Conservation (phyloP, 495 filamentous ascomycete genomes). For the Evansstolkia leycettana region DNA sequence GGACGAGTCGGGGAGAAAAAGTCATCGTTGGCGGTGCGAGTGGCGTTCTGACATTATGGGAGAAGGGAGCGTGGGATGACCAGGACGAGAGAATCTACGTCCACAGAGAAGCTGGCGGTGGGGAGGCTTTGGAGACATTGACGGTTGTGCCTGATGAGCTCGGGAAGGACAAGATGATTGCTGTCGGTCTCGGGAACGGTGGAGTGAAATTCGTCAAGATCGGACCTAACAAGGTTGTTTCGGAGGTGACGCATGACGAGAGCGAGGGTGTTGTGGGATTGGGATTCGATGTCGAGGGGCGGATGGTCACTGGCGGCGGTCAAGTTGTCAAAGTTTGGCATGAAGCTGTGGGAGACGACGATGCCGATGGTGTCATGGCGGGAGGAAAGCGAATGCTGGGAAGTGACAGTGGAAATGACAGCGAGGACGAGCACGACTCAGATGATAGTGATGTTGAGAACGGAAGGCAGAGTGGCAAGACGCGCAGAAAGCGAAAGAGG, state of each 20-base stretch:
- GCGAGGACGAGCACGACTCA: constrained; percentile 25
- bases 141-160: constrained; percentile 52
- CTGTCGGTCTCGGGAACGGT: constrained; percentile 68
- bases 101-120: constrained; percentile 38
- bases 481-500: constrained; percentile 47
- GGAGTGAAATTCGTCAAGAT: constrained; percentile 41
- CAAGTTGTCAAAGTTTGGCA: constrained; percentile 77
- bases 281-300: constrained; percentile 68
- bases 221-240: constrained; percentile 45
- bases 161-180: constrained; percentile 54
- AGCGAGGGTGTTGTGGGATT: constrained; percentile 68
- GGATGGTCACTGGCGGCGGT: constrained; percentile 80
- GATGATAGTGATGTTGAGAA: constrained; percentile 30
- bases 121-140: constrained; percentile 62
- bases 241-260: constrained; percentile 64
- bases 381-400: constrained; percentile 22
- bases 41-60: constrained; percentile 84
- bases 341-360: constrained; percentile 36
- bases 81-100: constrained; percentile 80
- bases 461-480: constrained; percentile 18
- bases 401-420: constrained; percentile 33
- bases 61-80: constrained; percentile 86
- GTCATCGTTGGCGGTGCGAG: constrained; percentile 66
- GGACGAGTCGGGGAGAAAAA: constrained; percentile 56
- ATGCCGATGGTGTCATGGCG: constrained; percentile 17